phyloP scores from a whole-genome alignment of 371 early-diverging fungal genomes.

The Capillidium rhysosporum region DNA sequence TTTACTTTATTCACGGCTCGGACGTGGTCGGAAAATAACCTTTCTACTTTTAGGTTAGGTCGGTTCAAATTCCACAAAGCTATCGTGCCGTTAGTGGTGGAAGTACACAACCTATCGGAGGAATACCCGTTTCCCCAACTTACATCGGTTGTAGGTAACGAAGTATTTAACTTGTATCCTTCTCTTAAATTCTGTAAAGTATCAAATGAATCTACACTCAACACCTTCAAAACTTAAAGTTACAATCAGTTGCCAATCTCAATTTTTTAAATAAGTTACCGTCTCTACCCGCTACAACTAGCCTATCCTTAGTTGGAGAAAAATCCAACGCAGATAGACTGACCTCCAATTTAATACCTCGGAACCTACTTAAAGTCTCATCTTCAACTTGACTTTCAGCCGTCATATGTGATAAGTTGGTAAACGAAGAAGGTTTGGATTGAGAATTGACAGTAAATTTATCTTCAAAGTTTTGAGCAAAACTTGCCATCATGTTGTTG shows the following conservation, averaged over 20 bases:
- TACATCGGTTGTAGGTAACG: slow-evolving; percentile 55
- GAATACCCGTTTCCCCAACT: slow-evolving; percentile 48
- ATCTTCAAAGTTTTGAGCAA: too few relatives aligned
- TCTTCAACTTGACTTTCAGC: too few relatives aligned
- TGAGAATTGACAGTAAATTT: too few relatives aligned
- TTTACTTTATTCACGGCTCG: slow-evolving; percentile 61
- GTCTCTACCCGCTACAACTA: slow-evolving; percentile 44
- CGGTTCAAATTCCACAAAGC: slow-evolving; percentile 43
- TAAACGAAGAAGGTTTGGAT: too few relatives aligned
- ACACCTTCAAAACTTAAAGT: slow-evolving; percentile 34
- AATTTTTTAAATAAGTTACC: slow-evolving; percentile 17
- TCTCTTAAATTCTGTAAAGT: slow-evolving; percentile 48
- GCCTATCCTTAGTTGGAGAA: too few relatives aligned
- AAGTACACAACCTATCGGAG: slow-evolving; percentile 45
- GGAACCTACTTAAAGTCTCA: too few relatives aligned
- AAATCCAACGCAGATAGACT: too few relatives aligned
- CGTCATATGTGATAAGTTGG: too few relatives aligned
- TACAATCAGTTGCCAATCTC: slow-evolving; percentile 22
- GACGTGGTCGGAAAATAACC: slow-evolving; percentile 51
- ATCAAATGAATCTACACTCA: slow-evolving; percentile 26
- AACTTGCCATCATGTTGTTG: too few relatives aligned
- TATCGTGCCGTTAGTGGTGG: slow-evolving; percentile 56
- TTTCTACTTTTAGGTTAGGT: slow-evolving; percentile 30
- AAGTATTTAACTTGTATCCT: slow-evolving; percentile 33
- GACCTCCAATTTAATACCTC: too few relatives aligned